A percentile compares a stretch with the other conserved stretches of the same genome.
phyloP scores from a whole-genome alignment of 139 green algal genomes.

The Tetraselmis striata region DNA sequence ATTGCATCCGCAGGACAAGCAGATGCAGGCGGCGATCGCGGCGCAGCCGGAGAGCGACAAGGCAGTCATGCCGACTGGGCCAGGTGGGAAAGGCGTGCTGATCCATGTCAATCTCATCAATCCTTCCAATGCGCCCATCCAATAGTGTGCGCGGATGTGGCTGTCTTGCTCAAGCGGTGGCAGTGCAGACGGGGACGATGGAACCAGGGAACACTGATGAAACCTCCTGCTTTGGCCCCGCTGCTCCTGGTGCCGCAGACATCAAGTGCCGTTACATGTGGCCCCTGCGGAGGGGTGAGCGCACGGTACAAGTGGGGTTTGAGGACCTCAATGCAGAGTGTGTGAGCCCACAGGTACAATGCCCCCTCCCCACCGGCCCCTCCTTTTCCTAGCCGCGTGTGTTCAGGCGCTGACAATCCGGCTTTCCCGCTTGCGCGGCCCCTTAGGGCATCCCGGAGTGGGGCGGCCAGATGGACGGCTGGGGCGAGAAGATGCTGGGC shows the following conservation, averaged over 20 bases:
- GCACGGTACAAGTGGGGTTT: conserved; percentile 52
- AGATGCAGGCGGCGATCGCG: conserved; percentile 21
- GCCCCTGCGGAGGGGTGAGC: conserved; percentile 46
- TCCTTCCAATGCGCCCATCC: no score
- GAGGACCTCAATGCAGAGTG: conserved; percentile 80
- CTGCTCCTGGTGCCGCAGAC: conserved; percentile 36
- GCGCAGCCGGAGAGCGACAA: conserved; percentile 17
- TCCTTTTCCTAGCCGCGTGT: no score
- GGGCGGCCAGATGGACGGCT: conserved; percentile 67
- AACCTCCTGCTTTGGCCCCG: no score
- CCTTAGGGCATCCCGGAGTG: conserved; percentile 69
- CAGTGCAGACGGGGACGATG: no score
- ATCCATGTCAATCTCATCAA: no score
- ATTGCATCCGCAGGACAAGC: conserved; percentile 35
- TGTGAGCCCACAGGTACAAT: conserved; percentile 47
- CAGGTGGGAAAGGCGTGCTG: not conserved
- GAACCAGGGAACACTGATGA: no score
- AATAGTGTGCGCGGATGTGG: not conserved
- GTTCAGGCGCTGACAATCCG: no score
- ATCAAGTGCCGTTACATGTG: conserved; percentile 90
- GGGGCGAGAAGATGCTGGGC: conserved; percentile 64
- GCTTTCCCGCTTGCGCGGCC: no score
- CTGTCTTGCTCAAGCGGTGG: no score
- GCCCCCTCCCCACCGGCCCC: no score
- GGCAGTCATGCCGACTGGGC: not conserved